Conservation (phyloP, 2,329 filamentous ascomycete species). For the Sordariomycetes sp. region DNA sequence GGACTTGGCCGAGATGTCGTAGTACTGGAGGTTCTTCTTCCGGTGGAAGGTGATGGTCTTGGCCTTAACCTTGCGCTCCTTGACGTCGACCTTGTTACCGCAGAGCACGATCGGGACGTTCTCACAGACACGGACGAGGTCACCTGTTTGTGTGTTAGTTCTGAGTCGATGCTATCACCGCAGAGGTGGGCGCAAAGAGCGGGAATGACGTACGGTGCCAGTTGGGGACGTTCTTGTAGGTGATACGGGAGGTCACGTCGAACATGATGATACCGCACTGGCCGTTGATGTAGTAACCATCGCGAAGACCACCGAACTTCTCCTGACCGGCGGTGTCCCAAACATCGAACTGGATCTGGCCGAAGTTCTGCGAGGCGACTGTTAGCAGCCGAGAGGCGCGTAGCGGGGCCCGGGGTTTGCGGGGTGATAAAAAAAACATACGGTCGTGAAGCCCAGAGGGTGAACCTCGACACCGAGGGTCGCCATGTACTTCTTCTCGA, state of each 20-base stretch:
- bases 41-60: conserved; percentile 99
- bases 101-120: conserved; percentile 97
- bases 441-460: conserved; percentile 93
- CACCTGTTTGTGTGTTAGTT: conserved; percentile 45
- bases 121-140: conserved; percentile 98
- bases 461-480: conserved; percentile 99
- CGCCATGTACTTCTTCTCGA: conserved; percentile 99
- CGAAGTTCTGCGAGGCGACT: conserved; percentile 59
- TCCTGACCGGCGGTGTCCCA: conserved; percentile 99
- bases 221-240: conserved; percentile 99
- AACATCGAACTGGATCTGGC: conserved; percentile 95
- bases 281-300: conserved; percentile 99
- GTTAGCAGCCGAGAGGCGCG: conserved; percentile 3
- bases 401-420: not conserved
- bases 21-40: conserved; percentile 99
- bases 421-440: conserved; percentile 42
- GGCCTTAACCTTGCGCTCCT: conserved; percentile 99
- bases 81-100: conserved; percentile 99
- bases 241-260: conserved; percentile 97
- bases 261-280: conserved; percentile 99
- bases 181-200: not conserved
- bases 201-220: conserved; percentile 78
- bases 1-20: conserved; percentile 98
- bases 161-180: conserved; percentile 9
- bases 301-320: conserved; percentile 98